Conservation (phyloP, 148 eudicot species). For the Vaccinium darrowii region DNA sequence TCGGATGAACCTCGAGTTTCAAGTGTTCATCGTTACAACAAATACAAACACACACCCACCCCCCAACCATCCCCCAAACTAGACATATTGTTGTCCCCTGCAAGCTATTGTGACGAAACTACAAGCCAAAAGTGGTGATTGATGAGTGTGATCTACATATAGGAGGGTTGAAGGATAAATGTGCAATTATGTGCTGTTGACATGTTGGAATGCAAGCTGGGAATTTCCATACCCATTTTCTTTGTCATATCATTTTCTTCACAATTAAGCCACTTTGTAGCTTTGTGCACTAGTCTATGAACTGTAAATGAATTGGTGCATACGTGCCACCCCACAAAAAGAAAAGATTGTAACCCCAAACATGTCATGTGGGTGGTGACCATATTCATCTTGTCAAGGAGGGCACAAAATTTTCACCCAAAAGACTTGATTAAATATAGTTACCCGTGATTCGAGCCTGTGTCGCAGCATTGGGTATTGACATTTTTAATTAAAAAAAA, state of each 20-base stretch:
- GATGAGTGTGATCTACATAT: background rate
- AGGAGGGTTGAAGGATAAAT: background rate
- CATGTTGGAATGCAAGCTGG: constrained; percentile 23
- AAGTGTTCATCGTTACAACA: background rate
- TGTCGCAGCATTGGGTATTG: too few relatives aligned
- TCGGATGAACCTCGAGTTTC: background rate
- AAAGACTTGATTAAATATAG: too few relatives aligned
- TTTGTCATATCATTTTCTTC: background rate
- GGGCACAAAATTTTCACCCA: background rate
- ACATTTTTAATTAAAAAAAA: background rate
- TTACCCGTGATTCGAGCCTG: too few relatives aligned
- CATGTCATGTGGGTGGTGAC: constrained; percentile 9
- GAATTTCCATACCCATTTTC: background rate
- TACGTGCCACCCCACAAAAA: background rate
- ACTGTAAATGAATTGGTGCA: constrained; percentile 13
- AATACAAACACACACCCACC: too few relatives aligned
- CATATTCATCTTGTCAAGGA: background rate
- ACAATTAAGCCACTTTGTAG: constrained; percentile 15
- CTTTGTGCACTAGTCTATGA: constrained; percentile 7
- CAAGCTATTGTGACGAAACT: background rate
- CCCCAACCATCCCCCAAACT: background rate
- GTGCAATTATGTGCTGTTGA: background rate
- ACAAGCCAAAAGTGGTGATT: background rate
- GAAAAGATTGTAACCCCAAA: background rate
- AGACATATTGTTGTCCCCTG: background rate